A percentile compares a stretch with the other conserved stretches of the same genome.
These are phyloP conservation scores for Colletotrichum sp. DNA, from an alignment of 2,329 filamentous ascomycete genomes.

Conservation along the genomic window DNA sequence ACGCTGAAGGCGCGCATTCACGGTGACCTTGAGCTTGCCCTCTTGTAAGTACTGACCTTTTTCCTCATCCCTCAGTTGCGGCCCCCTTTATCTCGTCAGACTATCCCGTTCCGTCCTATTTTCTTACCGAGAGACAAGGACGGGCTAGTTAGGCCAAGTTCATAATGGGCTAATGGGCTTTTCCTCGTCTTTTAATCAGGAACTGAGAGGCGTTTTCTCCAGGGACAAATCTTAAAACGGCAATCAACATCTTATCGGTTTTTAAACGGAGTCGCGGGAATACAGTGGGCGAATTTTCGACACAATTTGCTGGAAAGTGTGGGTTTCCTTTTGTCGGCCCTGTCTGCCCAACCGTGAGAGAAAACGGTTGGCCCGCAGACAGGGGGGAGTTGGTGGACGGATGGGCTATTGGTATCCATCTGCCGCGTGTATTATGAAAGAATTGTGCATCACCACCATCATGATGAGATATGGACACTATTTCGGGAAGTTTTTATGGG, in stretches of 20 bases:
- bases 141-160: conserved; percentile 26
- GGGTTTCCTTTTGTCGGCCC: conserved; percentile 8
- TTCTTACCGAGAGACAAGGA: conserved; percentile 24
- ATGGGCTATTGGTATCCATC: conserved; percentile 1
- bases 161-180: conserved; percentile 25
- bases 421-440: conserved; percentile 17
- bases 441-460: conserved; percentile 16
- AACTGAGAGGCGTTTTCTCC: conserved; percentile 24
- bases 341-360: background rate
- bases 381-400: conserved; percentile 6
- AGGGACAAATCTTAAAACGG: conserved; percentile 21
- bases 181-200: conserved; percentile 23
- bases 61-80: background rate
- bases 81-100: conserved; percentile 2
- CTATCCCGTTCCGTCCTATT: conserved; percentile 16
- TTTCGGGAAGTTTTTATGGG: conserved; percentile 1
- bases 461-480: conserved; percentile 19
- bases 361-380: background rate
- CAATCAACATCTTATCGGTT: background rate
- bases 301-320: conserved; percentile 4
- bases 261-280: conserved; percentile 13
- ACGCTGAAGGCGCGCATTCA: conserved; percentile 86
- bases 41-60: conserved; percentile 54
- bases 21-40: conserved; percentile 79
- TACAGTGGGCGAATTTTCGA: conserved; percentile 2